phyloP scores from a whole-genome alignment of 2,329 filamentous ascomycete species.

The Claviceps sp. region DNA sequence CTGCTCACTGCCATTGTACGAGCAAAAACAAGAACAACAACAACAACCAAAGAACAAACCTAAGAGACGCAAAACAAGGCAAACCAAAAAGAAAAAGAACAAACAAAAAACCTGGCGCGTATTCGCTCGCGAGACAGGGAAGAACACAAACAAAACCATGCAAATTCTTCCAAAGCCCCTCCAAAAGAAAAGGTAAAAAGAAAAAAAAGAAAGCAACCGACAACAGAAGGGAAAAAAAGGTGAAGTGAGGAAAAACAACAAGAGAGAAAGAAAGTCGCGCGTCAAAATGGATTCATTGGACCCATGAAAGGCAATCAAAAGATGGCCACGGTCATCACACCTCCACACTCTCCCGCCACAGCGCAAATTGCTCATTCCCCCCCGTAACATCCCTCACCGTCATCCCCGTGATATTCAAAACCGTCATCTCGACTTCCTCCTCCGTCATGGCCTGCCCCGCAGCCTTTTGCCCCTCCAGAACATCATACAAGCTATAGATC shows the following conservation, averaged over 20 bases:
- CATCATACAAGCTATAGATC: conserved; percentile 73
- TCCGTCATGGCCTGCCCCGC: conserved; percentile 49
- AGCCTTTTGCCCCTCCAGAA: conserved; percentile 65
- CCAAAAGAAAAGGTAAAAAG: too few species aligned
- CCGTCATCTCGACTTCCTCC: conserved; percentile 50
- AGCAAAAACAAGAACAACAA: background rate
- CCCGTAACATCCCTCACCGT: conserved; percentile 27
- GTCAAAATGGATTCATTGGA: background rate
- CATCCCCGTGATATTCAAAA: conserved; percentile 39
- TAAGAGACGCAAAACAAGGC: too few species aligned
- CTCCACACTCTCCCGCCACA: conserved; percentile 20
- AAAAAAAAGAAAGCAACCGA: background rate
- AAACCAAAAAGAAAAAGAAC: background rate
- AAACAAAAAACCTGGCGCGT: background rate
- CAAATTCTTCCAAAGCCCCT: too few species aligned
- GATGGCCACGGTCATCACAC: background rate
- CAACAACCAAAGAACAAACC: too few species aligned
- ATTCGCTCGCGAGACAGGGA: background rate
- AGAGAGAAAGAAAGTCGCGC: background rate
- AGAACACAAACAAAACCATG: background rate
- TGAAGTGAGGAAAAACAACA: background rate
- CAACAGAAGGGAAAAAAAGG: too few species aligned
- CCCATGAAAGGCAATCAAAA: too few species aligned
- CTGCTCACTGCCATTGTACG: background rate
- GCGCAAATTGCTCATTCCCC: conserved; percentile 23